A percentile compares a stretch with the other conserved stretches of the same genome.
These are phyloP conservation scores for Trypanosoma theileri DNA, from an alignment of 208 protist genomes.

Conservation along the genomic window DNA sequence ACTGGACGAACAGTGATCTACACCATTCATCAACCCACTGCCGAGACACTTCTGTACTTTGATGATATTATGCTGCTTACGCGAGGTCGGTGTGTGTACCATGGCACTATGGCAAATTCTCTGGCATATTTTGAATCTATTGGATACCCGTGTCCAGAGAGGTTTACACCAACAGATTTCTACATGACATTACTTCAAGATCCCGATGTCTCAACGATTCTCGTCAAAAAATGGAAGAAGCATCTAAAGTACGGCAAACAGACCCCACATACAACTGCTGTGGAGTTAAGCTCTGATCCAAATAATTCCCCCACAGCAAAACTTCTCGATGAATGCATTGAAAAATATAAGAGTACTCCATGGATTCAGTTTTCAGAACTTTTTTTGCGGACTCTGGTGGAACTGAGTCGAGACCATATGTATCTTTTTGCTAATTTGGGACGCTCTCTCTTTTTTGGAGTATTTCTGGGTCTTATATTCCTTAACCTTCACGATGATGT, in stretches of 20 bases:
- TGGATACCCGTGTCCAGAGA: constrained; percentile 62
- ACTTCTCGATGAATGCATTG: constrained; percentile 54
- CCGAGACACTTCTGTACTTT: constrained; percentile 87
- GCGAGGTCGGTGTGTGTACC: constrained; percentile 77
- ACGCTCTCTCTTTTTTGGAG: constrained; percentile 62
- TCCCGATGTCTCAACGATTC: constrained; percentile 37
- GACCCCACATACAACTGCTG: constrained; percentile 54
- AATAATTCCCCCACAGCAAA: constrained; percentile 36
- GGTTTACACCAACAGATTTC: constrained; percentile 87
- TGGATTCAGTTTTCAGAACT: constrained; percentile 65
- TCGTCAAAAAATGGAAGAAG: constrained; percentile 73
- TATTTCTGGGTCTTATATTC: constrained; percentile 75
- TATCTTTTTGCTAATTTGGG: constrained; percentile 46
- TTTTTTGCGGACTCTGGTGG: constrained; percentile 32
- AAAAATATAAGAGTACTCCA: constrained; percentile 41
- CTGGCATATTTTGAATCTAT: constrained; percentile 82
- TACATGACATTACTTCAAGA: constrained; percentile 86
- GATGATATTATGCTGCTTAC: constrained; percentile 91
- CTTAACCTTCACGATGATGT: constrained; percentile 54
- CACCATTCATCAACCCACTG: constrained; percentile 95
- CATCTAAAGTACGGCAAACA: constrained; percentile 45
- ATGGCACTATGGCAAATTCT: constrained; percentile 68
- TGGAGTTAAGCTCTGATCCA: constrained; percentile 39
- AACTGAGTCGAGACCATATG: constrained; percentile 44
- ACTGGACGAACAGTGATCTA: constrained; percentile 86